Evolutionary conservation across 345 rosid genomes (phyloP).

Genomic region (Eutrema yunnanense): DNA sequence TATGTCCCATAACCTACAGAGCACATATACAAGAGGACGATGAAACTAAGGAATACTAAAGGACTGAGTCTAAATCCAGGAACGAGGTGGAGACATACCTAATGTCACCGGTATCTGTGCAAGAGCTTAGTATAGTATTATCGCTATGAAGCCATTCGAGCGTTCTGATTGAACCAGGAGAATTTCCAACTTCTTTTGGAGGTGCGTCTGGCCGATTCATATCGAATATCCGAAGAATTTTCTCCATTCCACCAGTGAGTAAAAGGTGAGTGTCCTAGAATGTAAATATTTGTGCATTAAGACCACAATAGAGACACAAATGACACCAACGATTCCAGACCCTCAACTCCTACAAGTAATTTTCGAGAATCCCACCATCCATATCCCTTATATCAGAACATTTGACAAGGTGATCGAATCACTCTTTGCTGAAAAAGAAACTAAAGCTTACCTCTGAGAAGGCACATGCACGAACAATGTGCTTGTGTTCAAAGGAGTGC

Average conservation of each 20-base stretch:
- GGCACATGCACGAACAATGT: slow-evolving; percentile 85
- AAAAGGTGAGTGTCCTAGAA: slow-evolving; percentile 77
- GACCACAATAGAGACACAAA: neutral
- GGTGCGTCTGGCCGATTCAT: slow-evolving; percentile 81
- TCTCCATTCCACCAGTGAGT: slow-evolving; percentile 95
- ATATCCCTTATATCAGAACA: neutral
- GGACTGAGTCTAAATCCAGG: neutral
- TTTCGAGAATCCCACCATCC: neutral
- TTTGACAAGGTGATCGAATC: neutral
- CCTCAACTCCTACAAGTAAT: neutral
- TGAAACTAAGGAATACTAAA: neutral
- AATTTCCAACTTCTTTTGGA: slow-evolving; percentile 81
- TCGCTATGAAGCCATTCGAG: slow-evolving; percentile 96
- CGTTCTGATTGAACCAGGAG: slow-evolving; percentile 85
- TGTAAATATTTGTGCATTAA: neutral
- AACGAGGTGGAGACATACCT: slow-evolving; percentile 42
- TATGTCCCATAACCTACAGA: slow-evolving; percentile 78
- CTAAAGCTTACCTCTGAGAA: slow-evolving; percentile 61
- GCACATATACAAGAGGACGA: neutral
- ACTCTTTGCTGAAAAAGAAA: neutral
- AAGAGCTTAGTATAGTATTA: slow-evolving; percentile 90
- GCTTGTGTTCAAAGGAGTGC: slow-evolving; percentile 93
- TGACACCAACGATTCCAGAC: neutral
- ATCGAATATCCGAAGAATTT: slow-evolving; percentile 82
- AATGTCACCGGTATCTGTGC: slow-evolving; percentile 80